phyloP scores from a whole-genome alignment of 148 eudicot genomes.

The Arbutus unedo region DNA sequence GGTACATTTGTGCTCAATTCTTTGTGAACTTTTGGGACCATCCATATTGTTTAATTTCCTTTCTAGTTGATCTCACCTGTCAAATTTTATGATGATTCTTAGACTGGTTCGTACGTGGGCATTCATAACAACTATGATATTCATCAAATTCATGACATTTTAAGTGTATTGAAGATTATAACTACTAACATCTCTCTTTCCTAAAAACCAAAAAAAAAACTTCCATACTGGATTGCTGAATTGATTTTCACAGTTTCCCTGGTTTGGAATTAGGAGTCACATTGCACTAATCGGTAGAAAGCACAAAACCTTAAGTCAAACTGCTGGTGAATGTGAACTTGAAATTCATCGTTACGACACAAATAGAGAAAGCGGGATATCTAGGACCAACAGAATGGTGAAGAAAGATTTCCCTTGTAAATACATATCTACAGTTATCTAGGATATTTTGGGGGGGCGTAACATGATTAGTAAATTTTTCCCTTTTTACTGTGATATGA shows the following conservation, averaged over 20 bases:
- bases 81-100: too few relatives aligned
- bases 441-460: background rate
- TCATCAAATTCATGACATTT: background rate
- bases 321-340: background rate
- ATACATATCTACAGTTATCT: background rate
- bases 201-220: too few relatives aligned
- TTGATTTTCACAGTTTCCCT: constrained; percentile 3
- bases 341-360: background rate
- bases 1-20: background rate
- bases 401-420: background rate
- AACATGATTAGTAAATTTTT: background rate
- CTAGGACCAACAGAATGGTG: background rate
- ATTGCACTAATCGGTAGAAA: background rate
- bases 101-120: too few relatives aligned
- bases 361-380: background rate
- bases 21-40: background rate
- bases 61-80: background rate
- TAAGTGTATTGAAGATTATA: background rate
- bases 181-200: background rate
- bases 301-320: background rate
- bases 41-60: background rate
- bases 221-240: too few relatives aligned
- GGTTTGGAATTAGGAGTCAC: background rate
- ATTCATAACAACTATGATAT: background rate
- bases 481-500: background rate